phyloP scores from a whole-genome alignment of 352 stramenopile genomes.

The Phytophthora agathidicida region DNA sequence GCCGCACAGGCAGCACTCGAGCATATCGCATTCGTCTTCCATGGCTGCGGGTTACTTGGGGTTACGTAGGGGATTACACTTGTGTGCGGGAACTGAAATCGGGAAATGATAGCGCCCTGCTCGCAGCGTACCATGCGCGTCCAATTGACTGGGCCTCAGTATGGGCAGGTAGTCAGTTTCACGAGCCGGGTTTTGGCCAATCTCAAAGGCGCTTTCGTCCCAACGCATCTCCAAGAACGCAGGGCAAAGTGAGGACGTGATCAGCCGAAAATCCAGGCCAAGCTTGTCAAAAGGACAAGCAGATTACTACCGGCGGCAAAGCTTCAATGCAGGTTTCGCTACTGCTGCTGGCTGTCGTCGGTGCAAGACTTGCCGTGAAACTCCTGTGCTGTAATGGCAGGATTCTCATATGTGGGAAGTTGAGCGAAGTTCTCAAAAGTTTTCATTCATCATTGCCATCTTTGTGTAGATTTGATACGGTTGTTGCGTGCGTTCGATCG shows the following conservation, averaged over 20 bases:
- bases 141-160: slow-evolving; percentile 19
- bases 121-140: background rate
- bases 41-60: slow-evolving; percentile 25
- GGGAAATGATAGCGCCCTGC: slow-evolving; percentile 31
- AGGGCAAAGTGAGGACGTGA: too few species aligned
- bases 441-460: too few species aligned
- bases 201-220: background rate
- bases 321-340: too few species aligned
- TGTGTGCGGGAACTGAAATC: slow-evolving; percentile 14
- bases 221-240: slow-evolving; percentile 8
- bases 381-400: too few species aligned
- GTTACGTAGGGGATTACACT: background rate
- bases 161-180: slow-evolving; percentile 29
- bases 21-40: slow-evolving; percentile 79
- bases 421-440: too few species aligned
- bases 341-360: too few species aligned
- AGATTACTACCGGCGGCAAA: too few species aligned
- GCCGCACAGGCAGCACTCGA: slow-evolving; percentile 80
- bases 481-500: slow-evolving; percentile 3
- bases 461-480: background rate
- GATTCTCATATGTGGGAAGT: background rate
- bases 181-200: slow-evolving; percentile 21
- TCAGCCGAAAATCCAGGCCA: too few species aligned
- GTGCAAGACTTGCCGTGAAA: too few species aligned
- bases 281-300: too few species aligned